Base-by-base conservation (phyloP, 164 flowering plant species). In the Tinospora cordifolia region DNA sequence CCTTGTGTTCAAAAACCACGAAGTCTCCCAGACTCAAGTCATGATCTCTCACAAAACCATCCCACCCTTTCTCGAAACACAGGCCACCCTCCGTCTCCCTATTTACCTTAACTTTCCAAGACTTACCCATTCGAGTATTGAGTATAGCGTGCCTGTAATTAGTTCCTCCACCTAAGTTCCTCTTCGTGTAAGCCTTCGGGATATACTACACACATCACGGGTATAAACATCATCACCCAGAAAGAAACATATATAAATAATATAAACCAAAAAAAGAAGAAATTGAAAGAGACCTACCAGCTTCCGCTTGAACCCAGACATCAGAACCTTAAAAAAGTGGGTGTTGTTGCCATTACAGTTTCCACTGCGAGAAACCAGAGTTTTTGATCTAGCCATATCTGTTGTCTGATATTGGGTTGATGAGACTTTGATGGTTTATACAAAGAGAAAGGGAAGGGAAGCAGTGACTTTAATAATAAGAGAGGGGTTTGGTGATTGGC, bases 241-340 rank as follows among this genome's bases (percentile, higher is more conserved):
- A n/a, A n/a, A n/a, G n/a, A n/a, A n/a, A n/a, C n/a, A n/a, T n/a
- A n/a, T n/a, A n/a, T n/a, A n/a, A n/a, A n/a, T n/a, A n/a, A n/a
- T n/a, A n/a, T n/a, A n/a, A n/a, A n/a, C n/a, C n/a, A n/a, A n/a
- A n/a, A n/a, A n/a, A n/a, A n/a, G n/a, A n/a, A n/a, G n/a, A n/a
- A n/a, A n/a, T n/a, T n/a, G n/a, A n/a, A 38, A n/a, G 41, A 17
- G 15, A 13, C 10, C 34, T 69, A 69, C 71, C 44, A 69, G 11
- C 6, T 69, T 54, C n/a, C 36, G 26, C 17, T 2, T 0, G 13
- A 30, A 69, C 39, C 41, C 63, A 36, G 38, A 44, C 14, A 57
- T 34, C 47, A 69, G n/a, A 8, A 69, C 46, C 71, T 69, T 69
- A 40, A 69, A 69, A 22, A 69, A 69, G 19, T 46, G 51, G 8